These are phyloP conservation scores for Trypanosoma boissoni DNA, from an alignment of 208 protist genomes.

Conservation along the genomic window DNA sequence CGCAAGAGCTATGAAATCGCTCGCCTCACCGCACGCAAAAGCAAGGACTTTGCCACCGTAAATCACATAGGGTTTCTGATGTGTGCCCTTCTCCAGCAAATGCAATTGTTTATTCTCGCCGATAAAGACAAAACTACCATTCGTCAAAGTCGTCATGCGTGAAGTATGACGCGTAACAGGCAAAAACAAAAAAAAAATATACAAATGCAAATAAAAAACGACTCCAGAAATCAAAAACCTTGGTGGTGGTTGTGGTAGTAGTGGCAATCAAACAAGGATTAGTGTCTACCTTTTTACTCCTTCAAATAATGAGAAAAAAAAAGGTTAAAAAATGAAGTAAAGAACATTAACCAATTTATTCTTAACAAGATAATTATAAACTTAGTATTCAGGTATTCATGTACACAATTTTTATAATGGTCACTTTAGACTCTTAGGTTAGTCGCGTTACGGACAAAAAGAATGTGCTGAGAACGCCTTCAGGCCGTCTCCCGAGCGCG, in stretches of 20 bases:
- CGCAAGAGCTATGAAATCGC: constrained; percentile 25
- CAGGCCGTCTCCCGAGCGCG: no score
- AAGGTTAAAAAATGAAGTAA: constrained; percentile 1
- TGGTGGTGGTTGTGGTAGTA: no score
- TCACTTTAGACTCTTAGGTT: no score
- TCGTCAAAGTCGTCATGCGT: constrained; percentile 20
- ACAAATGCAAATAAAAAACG: background rate
- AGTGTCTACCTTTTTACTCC: background rate
- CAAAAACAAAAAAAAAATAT: constrained; percentile 8
- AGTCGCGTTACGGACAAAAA: no score
- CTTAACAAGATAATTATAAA: no score
- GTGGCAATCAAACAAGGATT: background rate
- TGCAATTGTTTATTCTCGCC: constrained; percentile 10
- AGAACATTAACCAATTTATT: background rate
- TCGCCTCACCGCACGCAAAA: constrained; percentile 30
- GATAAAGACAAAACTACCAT: constrained; percentile 19
- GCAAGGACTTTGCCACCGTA: constrained; percentile 35
- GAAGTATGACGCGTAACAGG: background rate
- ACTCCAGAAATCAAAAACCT: no score
- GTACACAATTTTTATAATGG: no score
- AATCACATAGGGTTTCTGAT: constrained; percentile 25
- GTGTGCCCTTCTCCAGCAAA: constrained; percentile 14
- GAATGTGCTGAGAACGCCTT: no score
- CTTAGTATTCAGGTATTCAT: no score
- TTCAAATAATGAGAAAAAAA: constrained; percentile 10